phyloP scores from a whole-genome alignment of 345 rosid species.

The Eutrema heterophyllum region DNA sequence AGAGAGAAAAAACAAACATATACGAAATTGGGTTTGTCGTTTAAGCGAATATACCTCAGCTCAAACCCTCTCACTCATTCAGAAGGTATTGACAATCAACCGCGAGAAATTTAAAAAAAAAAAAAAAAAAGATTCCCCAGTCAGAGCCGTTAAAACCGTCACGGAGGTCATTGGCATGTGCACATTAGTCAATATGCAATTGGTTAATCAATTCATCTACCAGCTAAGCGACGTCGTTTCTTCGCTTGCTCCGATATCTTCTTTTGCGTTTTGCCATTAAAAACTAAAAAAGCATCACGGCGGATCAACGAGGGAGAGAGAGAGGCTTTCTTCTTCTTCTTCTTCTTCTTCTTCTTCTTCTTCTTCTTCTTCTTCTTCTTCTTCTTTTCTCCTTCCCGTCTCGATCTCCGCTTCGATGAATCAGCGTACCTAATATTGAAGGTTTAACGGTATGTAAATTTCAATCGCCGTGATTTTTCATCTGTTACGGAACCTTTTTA shows the following conservation, averaged over 20 bases:
- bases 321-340: slow-evolving; percentile 12
- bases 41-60: slow-evolving; percentile 18
- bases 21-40: slow-evolving; percentile 19
- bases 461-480: background rate
- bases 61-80: background rate
- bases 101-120: background rate
- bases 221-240: slow-evolving; percentile 6
- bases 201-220: no score
- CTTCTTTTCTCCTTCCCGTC: background rate
- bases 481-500: background rate
- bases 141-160: slow-evolving; percentile 13
- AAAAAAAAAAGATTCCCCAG: background rate
- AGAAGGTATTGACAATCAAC: background rate
- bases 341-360: background rate
- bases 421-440: background rate
- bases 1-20: background rate
- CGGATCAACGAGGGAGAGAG: slow-evolving; percentile 17
- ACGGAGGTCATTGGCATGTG: slow-evolving; percentile 14
- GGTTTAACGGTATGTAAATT: background rate
- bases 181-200: background rate
- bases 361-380: no score
- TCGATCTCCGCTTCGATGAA: slow-evolving; percentile 8
- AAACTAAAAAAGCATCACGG: background rate
- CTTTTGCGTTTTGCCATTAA: slow-evolving; percentile 14
- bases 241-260: background rate